phyloP scores from a whole-genome alignment of 129 eudicot species.

The Calendula officinalis region DNA sequence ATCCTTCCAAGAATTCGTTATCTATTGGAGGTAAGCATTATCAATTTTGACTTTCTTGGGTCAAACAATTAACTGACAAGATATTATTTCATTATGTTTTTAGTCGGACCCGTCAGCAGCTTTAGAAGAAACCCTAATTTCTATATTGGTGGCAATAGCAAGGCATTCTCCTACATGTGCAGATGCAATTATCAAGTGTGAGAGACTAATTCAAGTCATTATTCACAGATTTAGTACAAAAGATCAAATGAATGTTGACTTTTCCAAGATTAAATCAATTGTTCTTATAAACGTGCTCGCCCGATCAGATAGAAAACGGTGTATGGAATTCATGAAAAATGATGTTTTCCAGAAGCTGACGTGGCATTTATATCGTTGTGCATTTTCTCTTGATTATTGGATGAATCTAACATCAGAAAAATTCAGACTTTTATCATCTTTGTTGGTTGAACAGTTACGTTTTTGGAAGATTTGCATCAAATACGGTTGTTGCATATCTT shows the following conservation, averaged over 20 bases:
- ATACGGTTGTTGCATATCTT: slow-evolving; percentile 58
- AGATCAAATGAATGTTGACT: slow-evolving; percentile 49
- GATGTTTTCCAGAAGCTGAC: slow-evolving; percentile 60
- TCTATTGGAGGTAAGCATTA: slow-evolving; percentile 67
- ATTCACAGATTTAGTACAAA: slow-evolving; percentile 53
- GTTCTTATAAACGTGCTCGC: slow-evolving; percentile 82
- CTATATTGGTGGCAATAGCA: slow-evolving; percentile 79
- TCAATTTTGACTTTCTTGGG: background rate
- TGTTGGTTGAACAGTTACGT: slow-evolving; percentile 79
- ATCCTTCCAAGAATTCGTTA: slow-evolving; percentile 68
- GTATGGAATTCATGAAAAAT: slow-evolving; percentile 43
- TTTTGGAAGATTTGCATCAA: slow-evolving; percentile 78
- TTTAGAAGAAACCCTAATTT: slow-evolving; percentile 72
- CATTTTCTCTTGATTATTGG: slow-evolving; percentile 68
- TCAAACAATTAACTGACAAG: background rate
- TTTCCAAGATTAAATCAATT: slow-evolving; percentile 73
- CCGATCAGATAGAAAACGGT: slow-evolving; percentile 51
- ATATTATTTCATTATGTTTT: slow-evolving; percentile 19
- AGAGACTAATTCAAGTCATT: slow-evolving; percentile 71
- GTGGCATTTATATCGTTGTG: slow-evolving; percentile 68
- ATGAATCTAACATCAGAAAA: slow-evolving; percentile 50
- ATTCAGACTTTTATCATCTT: slow-evolving; percentile 60
- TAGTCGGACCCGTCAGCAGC: slow-evolving; percentile 78
- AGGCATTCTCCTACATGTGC: slow-evolving; percentile 92
- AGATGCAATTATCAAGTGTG: slow-evolving; percentile 73